phyloP scores from a whole-genome alignment of 2,329 filamentous ascomycete genomes.

The Zymoseptoria tritici region DNA sequence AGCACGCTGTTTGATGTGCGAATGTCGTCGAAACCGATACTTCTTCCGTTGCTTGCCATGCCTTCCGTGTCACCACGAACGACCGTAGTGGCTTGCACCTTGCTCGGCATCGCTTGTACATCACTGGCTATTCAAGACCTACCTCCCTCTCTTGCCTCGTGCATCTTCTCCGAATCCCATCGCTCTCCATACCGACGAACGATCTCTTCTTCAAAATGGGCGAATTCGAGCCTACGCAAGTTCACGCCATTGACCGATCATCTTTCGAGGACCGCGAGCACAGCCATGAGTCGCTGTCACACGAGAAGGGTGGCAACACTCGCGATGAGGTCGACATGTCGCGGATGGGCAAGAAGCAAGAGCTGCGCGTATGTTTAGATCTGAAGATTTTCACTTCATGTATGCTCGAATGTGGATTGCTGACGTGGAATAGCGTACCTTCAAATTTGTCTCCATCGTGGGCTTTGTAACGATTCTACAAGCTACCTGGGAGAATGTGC shows the following conservation, averaged over 20 bases:
- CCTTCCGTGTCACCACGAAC: slow-evolving; percentile 2
- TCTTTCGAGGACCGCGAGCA: slow-evolving; percentile 17
- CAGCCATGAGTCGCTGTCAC: slow-evolving; percentile 13
- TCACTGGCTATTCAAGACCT: slow-evolving; percentile 7
- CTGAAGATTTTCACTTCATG: neutral
- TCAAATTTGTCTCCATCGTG: slow-evolving; percentile 43
- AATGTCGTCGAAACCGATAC: neutral
- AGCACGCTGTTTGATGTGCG: slow-evolving; percentile 6
- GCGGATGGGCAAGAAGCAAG: slow-evolving; percentile 45
- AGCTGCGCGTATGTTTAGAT: slow-evolving; percentile 34
- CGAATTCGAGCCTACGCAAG: slow-evolving; percentile 10
- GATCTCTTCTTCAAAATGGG: slow-evolving; percentile 7
- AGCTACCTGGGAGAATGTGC: slow-evolving; percentile 48
- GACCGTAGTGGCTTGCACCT: slow-evolving; percentile 5
- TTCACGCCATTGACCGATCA: slow-evolving; percentile 17
- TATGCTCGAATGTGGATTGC: neutral
- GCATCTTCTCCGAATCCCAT: slow-evolving; percentile 3
- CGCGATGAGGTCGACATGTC: slow-evolving; percentile 40
- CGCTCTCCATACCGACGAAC: neutral
- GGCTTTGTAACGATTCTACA: slow-evolving; percentile 48
- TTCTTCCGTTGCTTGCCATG: slow-evolving; percentile 4
- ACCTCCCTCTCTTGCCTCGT: slow-evolving; percentile 6
- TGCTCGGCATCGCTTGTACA: slow-evolving; percentile 5
- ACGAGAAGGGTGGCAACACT: slow-evolving; percentile 24
- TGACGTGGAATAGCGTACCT: slow-evolving; percentile 36